A percentile compares a stretch with the other conserved stretches of the same genome.
Evolutionary conservation across 1,284 basidiomycete genomes (phyloP).

Genomic region (Pseudozyma pruni): DNA sequence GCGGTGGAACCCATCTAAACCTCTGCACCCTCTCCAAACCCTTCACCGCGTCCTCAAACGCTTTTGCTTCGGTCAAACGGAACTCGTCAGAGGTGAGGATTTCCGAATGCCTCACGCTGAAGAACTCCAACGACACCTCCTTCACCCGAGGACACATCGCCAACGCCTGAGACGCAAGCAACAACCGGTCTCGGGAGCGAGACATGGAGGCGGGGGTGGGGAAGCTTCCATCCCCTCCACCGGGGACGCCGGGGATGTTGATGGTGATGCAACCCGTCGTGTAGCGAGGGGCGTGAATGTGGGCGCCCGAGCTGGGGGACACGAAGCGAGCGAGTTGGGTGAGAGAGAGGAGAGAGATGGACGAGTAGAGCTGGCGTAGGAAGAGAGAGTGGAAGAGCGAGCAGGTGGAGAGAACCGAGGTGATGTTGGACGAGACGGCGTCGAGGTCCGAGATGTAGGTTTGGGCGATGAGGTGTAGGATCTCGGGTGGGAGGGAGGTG

Average conservation of each 20-base stretch:
- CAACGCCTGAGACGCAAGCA: slow-evolving; percentile 22
- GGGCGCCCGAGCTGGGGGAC: slow-evolving; percentile 2
- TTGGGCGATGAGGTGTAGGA: slow-evolving; percentile 28
- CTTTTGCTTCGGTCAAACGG: slow-evolving; percentile 7
- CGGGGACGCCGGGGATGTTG: slow-evolving; percentile 42
- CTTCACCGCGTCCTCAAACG: slow-evolving; percentile 10
- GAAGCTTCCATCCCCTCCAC: slow-evolving; percentile 18
- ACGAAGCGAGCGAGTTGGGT: slow-evolving; percentile 22
- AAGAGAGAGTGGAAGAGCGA: slow-evolving; percentile 22
- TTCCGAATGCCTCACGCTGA: slow-evolving; percentile 35
- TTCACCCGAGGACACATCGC: slow-evolving; percentile 5
- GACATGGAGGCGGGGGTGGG: neutral
- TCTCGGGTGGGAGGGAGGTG: slow-evolving; percentile 17
- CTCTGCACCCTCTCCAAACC: neutral
- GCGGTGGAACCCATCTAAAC: slow-evolving; percentile 32
- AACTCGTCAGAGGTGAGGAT: slow-evolving; percentile 21
- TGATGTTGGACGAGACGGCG: neutral
- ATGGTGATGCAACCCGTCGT: slow-evolving; percentile 14
- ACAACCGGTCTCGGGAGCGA: slow-evolving; percentile 16
- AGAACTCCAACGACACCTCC: slow-evolving; percentile 32
- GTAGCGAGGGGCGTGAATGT: slow-evolving; percentile 10
- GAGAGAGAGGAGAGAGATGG: slow-evolving; percentile 18
- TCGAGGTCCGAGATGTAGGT: slow-evolving; percentile 12
- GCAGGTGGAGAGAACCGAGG: slow-evolving; percentile 15
- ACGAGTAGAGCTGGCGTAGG: slow-evolving; percentile 31